Evolutionary conservation across 768 basidiomycete species (phyloP).

Genomic region (Leccinum uliginosum): DNA sequence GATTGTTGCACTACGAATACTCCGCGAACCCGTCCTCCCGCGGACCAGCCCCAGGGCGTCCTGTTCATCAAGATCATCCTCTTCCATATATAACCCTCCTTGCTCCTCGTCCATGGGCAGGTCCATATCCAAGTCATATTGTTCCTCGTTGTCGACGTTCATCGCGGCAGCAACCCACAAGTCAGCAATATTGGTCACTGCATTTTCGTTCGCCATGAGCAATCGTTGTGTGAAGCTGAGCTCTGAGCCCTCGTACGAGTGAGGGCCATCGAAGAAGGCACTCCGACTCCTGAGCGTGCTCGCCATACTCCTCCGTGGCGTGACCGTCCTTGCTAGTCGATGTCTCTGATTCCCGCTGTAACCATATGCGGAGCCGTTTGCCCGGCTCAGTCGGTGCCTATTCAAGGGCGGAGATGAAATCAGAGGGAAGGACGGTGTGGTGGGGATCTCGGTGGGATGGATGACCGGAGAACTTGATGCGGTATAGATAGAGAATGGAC

Average conservation of each 20-base stretch:
- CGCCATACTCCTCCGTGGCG: conserved; percentile 50
- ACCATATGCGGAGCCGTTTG: conserved; percentile 78
- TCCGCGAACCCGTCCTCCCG: conserved; percentile 16
- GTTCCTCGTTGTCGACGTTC: conserved; percentile 88
- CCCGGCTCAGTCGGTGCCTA: conserved; percentile 48
- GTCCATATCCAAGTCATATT: conserved; percentile 46
- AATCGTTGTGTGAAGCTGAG: conserved; percentile 86
- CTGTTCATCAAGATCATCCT: conserved; percentile 30
- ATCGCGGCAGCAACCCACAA: conserved; percentile 97
- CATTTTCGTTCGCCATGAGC: conserved; percentile 90
- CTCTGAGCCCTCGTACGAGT: conserved; percentile 43
- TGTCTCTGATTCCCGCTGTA: conserved; percentile 56
- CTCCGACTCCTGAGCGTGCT: conserved; percentile 49
- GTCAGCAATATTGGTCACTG: conserved; percentile 92
- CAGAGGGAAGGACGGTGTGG: conserved; percentile 44
- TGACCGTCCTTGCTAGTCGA: conserved; percentile 48
- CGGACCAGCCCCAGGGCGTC: conserved; percentile 22
- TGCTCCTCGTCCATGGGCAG: conserved; percentile 23
- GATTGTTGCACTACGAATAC: conserved; percentile 14
- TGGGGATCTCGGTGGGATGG: conserved; percentile 26
- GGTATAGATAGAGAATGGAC: conserved; percentile 58
- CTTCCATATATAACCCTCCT: conserved; percentile 42
- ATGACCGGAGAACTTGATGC: conserved; percentile 46
- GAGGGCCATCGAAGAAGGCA: conserved; percentile 41
- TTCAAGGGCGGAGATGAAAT: conserved; percentile 38